Evolutionary conservation across 1,284 basidiomycete species (phyloP), one percentile per base, ranked within the genome.

Genomic region (Cryptococcus sp.): DNA sequence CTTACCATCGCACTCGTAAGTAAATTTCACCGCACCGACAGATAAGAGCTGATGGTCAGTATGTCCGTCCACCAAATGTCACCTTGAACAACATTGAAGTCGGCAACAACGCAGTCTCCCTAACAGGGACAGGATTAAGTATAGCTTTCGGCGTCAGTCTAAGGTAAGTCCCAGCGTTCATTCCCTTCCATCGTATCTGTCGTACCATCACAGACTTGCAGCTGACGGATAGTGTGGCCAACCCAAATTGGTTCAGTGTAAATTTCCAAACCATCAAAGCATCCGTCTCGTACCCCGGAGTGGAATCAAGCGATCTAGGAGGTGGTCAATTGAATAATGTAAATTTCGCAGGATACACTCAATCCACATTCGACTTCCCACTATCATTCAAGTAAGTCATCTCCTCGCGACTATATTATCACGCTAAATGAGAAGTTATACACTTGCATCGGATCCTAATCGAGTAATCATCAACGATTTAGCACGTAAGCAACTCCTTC

Each of bases 181-280:
- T 28, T n/a, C 14, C 37, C 10, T n/a, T 9, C 23, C 14, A 13
- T 3, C 42, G 28, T 24, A 16, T 23, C 31, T 24, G 25, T 42
- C 40, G 11, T 28, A 28, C 11, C 5, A 11, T 32, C 43, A 19
- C 32, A 45, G 28, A 28, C 11, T 28, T 4, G 28, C 4, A 28
- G 28, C 28, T 28, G 28, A n/a, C 23, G 7, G 7, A 41, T 62
- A 91, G 87, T 45, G 87, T 91, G 53, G 76, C 78, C 61, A 93
- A 93, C 68, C 91, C 89, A 31, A 91, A 92, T 70, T 91, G 85
- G 77, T 91, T 93, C 72, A 75, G 80, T 13, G 85, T 87, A 21
- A 78, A 81, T 47, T 83, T 93, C 71, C 81, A 81, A 52, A 78
- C 82, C 51, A 83, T 92, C 63, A 78, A 80, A 40, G 86, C 85